Percentiles rank a stretch among this genome's conserved stretches.
Evolutionary conservation across 805 yeast species (phyloP).

Genomic region (Sugiyamaella marilandica): DNA sequence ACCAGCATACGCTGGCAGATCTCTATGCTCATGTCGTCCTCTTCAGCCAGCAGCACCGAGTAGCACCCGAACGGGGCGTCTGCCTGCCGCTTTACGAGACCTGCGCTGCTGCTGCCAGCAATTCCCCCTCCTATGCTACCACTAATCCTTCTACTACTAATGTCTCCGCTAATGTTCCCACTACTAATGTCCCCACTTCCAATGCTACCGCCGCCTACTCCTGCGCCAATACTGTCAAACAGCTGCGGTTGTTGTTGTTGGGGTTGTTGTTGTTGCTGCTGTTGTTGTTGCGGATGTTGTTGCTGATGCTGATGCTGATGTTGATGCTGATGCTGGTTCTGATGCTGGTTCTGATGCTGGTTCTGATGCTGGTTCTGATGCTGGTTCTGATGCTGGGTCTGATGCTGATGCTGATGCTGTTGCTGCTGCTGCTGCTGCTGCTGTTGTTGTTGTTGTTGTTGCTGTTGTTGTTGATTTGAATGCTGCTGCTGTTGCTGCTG

Average conservation of each 20-base stretch:
- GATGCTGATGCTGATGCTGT: background rate
- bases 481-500: background rate
- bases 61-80: background rate
- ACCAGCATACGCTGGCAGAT: constrained; percentile 75
- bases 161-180: constrained; percentile 15
- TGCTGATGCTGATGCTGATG: background rate
- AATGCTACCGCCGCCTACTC: background rate
- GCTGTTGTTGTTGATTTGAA: background rate
- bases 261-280: background rate
- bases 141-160: constrained; percentile 14
- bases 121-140: constrained; percentile 16
- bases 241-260: too few relatives aligned
- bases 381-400: background rate
- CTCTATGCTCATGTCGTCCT: constrained; percentile 61
- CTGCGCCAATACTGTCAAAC: too few relatives aligned
- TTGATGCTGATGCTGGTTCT: background rate
- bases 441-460: background rate
- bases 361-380: background rate
- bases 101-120: constrained; percentile 18
- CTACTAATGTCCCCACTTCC: constrained; percentile 7
- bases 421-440: background rate
- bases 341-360: background rate
- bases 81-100: constrained; percentile 3
- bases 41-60: constrained; percentile 49
- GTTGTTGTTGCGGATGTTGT: background rate